A percentile compares a stretch with the other conserved stretches of the same genome.
These are phyloP conservation scores for Coniosporium tulheliwenetii DNA, from an alignment of 2,329 filamentous ascomycete species.

Conservation along the genomic window DNA sequence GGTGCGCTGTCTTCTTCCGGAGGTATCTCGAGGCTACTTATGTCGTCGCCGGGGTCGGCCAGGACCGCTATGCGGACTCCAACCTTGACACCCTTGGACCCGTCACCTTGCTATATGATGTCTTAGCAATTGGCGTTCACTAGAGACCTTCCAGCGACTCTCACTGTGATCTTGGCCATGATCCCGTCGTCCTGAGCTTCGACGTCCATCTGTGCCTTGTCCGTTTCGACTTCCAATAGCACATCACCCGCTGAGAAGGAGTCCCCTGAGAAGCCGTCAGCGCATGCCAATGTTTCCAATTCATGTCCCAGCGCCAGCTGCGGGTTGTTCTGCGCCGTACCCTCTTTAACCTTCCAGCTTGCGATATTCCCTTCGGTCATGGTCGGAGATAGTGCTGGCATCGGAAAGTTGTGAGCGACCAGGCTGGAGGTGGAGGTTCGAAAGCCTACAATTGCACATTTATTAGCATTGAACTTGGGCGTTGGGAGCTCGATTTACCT, in stretches of 20 bases:
- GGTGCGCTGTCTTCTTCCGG: constrained; percentile 42
- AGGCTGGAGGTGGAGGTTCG: constrained; percentile 45
- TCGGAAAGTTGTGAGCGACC: constrained; percentile 74
- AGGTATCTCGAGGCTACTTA: constrained; percentile 59
- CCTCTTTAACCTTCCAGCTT: constrained; percentile 75
- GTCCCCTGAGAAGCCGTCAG: constrained; percentile 34
- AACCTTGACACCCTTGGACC: constrained; percentile 62
- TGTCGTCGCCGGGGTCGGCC: constrained; percentile 68
- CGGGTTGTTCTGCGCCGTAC: constrained; percentile 12
- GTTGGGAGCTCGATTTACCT: constrained; percentile 30
- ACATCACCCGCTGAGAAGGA: constrained; percentile 71
- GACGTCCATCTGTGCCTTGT: constrained; percentile 90
- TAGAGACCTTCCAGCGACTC: constrained; percentile 2
- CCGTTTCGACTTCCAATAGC: constrained; percentile 81
- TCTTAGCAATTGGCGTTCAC: not conserved
- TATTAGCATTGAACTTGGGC: constrained; percentile 3
- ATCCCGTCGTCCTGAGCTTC: constrained; percentile 84
- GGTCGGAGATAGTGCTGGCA: constrained; percentile 81
- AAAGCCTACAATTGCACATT: constrained; percentile 36
- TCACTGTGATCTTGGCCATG: constrained; percentile 62
- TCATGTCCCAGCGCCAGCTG: not conserved
- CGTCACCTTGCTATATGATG: constrained; percentile 39
- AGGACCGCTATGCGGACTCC: constrained; percentile 70
- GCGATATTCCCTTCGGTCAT: constrained; percentile 91
- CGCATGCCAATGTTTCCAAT: constrained; percentile 7